Evolutionary conservation across 1,284 basidiomycete species (phyloP).

Genomic region (Acaromyces ingoldii): DNA sequence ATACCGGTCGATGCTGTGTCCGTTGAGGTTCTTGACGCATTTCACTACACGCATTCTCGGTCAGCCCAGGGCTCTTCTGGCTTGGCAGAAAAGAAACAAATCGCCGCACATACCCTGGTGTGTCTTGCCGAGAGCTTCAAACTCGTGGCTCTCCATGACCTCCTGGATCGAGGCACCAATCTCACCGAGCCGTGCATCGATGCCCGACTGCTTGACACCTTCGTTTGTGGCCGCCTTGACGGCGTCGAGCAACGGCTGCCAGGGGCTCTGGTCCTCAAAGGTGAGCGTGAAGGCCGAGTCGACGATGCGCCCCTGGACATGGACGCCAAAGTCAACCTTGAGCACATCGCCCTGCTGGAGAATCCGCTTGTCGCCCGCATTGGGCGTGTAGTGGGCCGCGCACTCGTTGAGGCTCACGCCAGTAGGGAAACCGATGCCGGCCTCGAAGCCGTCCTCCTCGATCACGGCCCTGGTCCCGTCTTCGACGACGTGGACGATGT

Average conservation of each 20-base stretch:
- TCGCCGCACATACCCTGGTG: slow-evolving; percentile 64
- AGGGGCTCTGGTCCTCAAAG: slow-evolving; percentile 72
- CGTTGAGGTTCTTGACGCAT: slow-evolving; percentile 49
- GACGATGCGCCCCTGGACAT: slow-evolving; percentile 86
- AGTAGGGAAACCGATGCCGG: slow-evolving; percentile 91
- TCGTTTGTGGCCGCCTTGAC: slow-evolving; percentile 91
- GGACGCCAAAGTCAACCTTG: slow-evolving; percentile 96
- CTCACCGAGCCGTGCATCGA: slow-evolving; percentile 90
- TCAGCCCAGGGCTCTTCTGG: no score
- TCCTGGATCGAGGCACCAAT: slow-evolving; percentile 90
- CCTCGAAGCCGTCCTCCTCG: slow-evolving; percentile 76
- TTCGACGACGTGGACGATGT: slow-evolving; percentile 91
- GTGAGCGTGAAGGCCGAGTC: slow-evolving; percentile 93
- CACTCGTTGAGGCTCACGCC: slow-evolving; percentile 89
- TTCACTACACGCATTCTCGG: slow-evolving; percentile 32
- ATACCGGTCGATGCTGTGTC: slow-evolving; percentile 48
- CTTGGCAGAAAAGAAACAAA: not conserved
- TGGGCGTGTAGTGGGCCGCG: slow-evolving; percentile 95
- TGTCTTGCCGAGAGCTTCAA: slow-evolving; percentile 79
- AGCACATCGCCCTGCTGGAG: slow-evolving; percentile 78
- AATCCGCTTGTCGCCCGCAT: slow-evolving; percentile 87
- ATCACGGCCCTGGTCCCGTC: slow-evolving; percentile 70
- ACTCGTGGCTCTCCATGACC: slow-evolving; percentile 98
- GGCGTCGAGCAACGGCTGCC: slow-evolving; percentile 81
- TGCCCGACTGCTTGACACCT: slow-evolving; percentile 72